Base-by-base conservation (phyloP, 2,329 filamentous ascomycete genomes). In the Microcera coccophila region DNA sequence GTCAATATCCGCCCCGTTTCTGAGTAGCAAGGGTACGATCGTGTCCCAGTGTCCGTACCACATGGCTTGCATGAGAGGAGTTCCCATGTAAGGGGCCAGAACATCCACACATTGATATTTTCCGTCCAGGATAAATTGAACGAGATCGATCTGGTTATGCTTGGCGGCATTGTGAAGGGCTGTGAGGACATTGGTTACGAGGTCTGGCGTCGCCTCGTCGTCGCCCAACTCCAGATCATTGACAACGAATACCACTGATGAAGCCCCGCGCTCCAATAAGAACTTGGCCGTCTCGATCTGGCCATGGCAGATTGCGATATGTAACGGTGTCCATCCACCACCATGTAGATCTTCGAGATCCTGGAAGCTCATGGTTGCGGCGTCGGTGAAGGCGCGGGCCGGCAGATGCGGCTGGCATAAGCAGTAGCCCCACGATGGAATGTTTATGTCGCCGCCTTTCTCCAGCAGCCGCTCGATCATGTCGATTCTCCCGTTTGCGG, bases 41-140 rank as follows among this genome's bases (percentile, higher is more conserved):
- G 48, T 56, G 18, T 58, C 52, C 56, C 56, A 59, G 17, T 53
- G 56, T 20, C 47, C 48, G 36, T 59, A 44, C 56, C 56, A 59
- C 34, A 55, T 55, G 19, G 54, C 54, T 39, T 59, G 56, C 9
- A 55, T 56, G 12, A 59, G 39, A 24, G 56, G 56, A 2, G 56
- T 59, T 9, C 56, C 56, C 54, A 59, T 52, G 35, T 55, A 59
- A 3, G 54, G 52, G 1, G 56, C 56, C 18, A 58, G 41, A 21
- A 59, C 33, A 4, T 45, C 44, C 24, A 48, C 45, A n/a, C n/a
- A n/a, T 17, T 56, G 56, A 15, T 52, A 42, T 14, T 47, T 46
- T 31, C 39, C 46, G 9, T 57, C 54, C 12, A 50, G 5, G 4
- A 59, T 38, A 7, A 53, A 50, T 19, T 47, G 35, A 5, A 59